Evolutionary conservation across 179 eudicot species (phyloP).

Genomic region (Amaranthus tricolor): DNA sequence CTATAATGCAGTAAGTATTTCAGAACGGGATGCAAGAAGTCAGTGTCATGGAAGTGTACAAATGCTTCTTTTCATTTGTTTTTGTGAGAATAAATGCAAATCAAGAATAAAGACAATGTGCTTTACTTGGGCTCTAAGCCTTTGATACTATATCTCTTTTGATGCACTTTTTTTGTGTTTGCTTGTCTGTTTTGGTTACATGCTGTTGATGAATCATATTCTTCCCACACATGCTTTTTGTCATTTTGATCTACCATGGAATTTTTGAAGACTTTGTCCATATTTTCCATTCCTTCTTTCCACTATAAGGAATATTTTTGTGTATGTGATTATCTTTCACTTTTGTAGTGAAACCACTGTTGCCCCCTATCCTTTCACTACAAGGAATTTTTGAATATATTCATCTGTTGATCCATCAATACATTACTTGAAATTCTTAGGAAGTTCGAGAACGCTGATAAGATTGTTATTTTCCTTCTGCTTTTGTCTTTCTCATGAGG

Average conservation of each 20-base stretch:
- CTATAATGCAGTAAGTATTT: too few species aligned
- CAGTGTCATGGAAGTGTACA: too few species aligned
- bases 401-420: background rate
- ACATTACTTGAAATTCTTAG: background rate
- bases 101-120: too few species aligned
- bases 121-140: too few species aligned
- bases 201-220: background rate
- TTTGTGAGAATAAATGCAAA: background rate
- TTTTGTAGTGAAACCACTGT: background rate
- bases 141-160: background rate
- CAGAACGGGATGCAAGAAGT: too few species aligned
- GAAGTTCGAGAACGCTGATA: background rate
- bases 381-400: background rate
- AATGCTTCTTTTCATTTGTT: too few species aligned
- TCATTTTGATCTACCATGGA: background rate
- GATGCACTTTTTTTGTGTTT: background rate
- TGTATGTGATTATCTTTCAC: background rate
- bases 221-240: background rate
- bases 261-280: background rate
- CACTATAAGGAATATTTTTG: background rate
- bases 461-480: too few species aligned
- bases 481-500: too few species aligned
- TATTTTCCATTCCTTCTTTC: background rate
- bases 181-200: background rate
- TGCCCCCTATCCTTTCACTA: too few species aligned